Evolutionary conservation across 148 eudicot genomes (phyloP), one percentile per base, ranked within the genome.

Genomic region (Vaccinium myrtillus): DNA sequence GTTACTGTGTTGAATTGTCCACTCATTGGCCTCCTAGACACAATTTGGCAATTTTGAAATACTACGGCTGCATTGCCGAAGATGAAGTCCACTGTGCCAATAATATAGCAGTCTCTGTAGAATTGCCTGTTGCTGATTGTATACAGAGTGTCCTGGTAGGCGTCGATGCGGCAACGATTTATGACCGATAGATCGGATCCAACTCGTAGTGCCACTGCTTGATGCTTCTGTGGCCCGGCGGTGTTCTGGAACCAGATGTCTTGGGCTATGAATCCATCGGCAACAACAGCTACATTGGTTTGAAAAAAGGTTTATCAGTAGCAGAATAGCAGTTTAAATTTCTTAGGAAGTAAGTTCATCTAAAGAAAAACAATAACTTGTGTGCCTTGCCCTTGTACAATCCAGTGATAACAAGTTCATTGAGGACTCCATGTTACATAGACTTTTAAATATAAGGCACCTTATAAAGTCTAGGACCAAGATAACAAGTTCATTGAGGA

Each of bases 21-120:
- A 9, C n/a, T 67, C 87, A 82, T 83, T 18, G 88, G 86, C 77
- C 80, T 88, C 18, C 91, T 85, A 32, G 90, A 84, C 81, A 67
- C 87, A 5, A 90, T 32, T 2, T 86, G 51, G 81, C 87, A 90
- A 46, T 88, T 88, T 30, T 90, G 91, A 43, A 90, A 73, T 0
- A 90, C 91, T 1, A 86, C 89, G 1, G 89, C 90, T 1, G 90
- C 91, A 59, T 90, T 84, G 18, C 91, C 91, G 56, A 90, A 90
- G 46, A 88, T 86, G 87, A 86, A 90, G 71, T 90, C 88, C 0
- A 90, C 86, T 0, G 90, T 90, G 48, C 91, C 91, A 0, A 84
- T 88, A 21, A 90, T 77, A 54, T 84, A 83, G 85, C 86, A 48
- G 50, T 90, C 91, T 69, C 90, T 27, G 77, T 90, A 90, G 87